Base-by-base conservation (phyloP, 2,329 filamentous ascomycete genomes). In the Neophaeococcomyces aloes region DNA sequence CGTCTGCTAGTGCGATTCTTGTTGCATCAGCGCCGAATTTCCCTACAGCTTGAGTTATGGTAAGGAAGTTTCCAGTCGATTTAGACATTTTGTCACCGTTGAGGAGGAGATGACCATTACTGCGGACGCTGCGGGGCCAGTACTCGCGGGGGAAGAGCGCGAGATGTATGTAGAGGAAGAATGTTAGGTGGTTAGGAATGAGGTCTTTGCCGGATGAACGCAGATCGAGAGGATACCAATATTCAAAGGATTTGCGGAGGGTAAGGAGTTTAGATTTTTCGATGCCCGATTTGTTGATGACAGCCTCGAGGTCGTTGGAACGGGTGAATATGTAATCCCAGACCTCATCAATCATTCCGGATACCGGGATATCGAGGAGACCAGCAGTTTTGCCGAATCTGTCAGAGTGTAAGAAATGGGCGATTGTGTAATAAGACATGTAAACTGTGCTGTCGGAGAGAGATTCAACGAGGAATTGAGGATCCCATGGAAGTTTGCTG, bases 31-130 rank as follows among this genome's bases (percentile, higher is more conserved):
- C 89, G 58, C 91, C 91, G 57, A 91, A 98, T 64, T 98, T 98
- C 56, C 80, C 75, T 11, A 89, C 82, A 23, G 88, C 76, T 50
- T 95, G 85, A 42, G 80, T 76, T 41, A 96, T 72, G 8, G 91
- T 96, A 62, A 98, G 74, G 71, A 98, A 98, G 69, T 96, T 98
- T 50, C 91, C 91, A 0, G 88, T 95, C 42, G 83, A 89, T 71
- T 98, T 98, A 62, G 80, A 83, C 91, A 98, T 98, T 76, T 98
- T 98, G 62, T 94, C 86, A 38, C 89, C 89, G 62, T 98, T 98
- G 52, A 98, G 73, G 64, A 94, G 78, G 57, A 96, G 68, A 66
- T 96, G 89, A 1, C 91, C 91, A 60, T 98, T 98, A 50, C 84
- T 81, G 52, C 91, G 83, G 53, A 96, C 75, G 50, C 80, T 80